Conservation (phyloP, 2,329 filamentous ascomycete species). For the Dendryphion nanum region DNA sequence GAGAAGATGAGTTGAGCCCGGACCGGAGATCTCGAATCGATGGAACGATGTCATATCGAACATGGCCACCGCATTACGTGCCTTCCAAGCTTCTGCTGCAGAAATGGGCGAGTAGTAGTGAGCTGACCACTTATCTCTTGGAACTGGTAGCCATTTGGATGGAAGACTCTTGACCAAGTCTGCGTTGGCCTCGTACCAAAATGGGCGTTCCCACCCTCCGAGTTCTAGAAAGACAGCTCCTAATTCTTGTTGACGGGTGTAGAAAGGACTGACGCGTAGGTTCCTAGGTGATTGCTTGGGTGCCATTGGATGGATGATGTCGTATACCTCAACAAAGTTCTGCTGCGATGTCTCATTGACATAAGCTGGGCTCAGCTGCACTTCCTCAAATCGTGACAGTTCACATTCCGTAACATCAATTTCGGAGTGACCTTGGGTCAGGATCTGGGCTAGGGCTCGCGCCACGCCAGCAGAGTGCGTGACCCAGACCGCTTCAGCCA, state of each 20-base stretch:
- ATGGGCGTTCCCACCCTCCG: conserved; percentile 62
- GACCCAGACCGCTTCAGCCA: conserved; percentile 66
- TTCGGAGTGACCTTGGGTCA: conserved; percentile 56
- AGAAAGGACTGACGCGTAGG: conserved; percentile 59
- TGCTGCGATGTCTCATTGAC: conserved; percentile 59
- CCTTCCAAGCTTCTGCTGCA: conserved; percentile 64
- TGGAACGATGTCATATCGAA: conserved; percentile 63
- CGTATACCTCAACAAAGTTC: conserved; percentile 65
- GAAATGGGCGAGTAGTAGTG: conserved; percentile 58
- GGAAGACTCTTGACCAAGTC: conserved; percentile 53
- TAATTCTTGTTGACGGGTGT: conserved; percentile 54
- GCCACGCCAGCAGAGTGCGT: conserved; percentile 65
- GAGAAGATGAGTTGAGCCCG: conserved; percentile 56
- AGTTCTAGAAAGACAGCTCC: conserved; percentile 60
- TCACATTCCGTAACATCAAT: conserved; percentile 61
- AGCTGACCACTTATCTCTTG: conserved; percentile 59
- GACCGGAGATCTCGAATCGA: conserved; percentile 58
- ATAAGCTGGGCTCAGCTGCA: conserved; percentile 57
- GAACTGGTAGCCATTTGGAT: conserved; percentile 53
- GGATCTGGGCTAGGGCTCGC: conserved; percentile 57
- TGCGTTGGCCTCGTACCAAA: conserved; percentile 61
- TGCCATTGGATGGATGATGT: conserved; percentile 62
- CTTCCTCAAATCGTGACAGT: conserved; percentile 59
- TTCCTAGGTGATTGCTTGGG: conserved; percentile 58
- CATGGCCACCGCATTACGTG: conserved; percentile 60